Evolutionary conservation across 306 rosid species (phyloP).

Genomic region (Cucurbita pepo): DNA sequence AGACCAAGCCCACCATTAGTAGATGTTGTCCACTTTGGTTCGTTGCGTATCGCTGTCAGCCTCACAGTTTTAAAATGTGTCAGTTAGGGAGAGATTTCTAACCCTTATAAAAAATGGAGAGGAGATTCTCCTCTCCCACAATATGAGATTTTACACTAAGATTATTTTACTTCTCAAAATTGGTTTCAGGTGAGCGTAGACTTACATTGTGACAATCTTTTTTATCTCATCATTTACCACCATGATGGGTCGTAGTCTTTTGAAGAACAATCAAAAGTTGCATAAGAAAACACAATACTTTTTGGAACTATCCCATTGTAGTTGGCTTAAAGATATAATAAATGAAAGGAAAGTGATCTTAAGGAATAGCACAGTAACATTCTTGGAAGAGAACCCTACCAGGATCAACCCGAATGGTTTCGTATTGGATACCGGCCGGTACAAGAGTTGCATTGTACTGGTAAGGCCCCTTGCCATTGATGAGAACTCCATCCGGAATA

Average conservation of each 20-base stretch:
- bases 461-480: conserved; percentile 90
- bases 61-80: too few relatives aligned
- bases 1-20: too few relatives aligned
- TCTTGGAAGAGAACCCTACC: conserved; percentile 25
- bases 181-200: neutral
- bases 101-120: too few relatives aligned
- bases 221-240: neutral
- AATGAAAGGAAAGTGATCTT: neutral
- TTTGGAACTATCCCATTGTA: neutral
- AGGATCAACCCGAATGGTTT: conserved; percentile 50
- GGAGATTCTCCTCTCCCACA: too few relatives aligned
- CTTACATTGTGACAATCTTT: neutral
- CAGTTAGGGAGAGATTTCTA: too few relatives aligned
- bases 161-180: neutral
- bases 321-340: neutral
- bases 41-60: too few relatives aligned
- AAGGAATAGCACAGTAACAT: neutral
- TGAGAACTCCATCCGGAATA: conserved; percentile 85
- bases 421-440: conserved; percentile 39
- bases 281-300: neutral
- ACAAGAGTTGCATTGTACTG: conserved; percentile 68
- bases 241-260: neutral
- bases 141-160: too few relatives aligned
- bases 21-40: too few relatives aligned
- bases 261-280: neutral